phyloP scores from a whole-genome alignment of 2,329 filamentous ascomycete species.

The Exophiala sp. region DNA sequence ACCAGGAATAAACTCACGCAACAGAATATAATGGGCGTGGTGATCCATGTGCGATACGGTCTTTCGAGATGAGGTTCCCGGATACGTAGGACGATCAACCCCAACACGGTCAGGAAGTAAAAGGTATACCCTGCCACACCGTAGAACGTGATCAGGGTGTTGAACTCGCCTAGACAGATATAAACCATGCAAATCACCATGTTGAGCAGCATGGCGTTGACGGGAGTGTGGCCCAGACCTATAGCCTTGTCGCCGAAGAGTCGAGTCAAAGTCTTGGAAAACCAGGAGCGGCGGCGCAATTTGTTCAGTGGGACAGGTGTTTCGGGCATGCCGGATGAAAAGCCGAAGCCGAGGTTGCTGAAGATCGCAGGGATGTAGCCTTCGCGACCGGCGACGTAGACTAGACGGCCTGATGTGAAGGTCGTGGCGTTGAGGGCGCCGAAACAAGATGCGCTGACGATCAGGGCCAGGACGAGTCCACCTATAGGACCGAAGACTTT shows the following conservation, averaged over 20 bases:
- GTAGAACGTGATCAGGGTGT: constrained; percentile 91
- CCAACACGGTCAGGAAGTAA: constrained; percentile 93
- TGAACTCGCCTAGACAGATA: constrained; percentile 82
- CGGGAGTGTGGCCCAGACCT: constrained; percentile 87
- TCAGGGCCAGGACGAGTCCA: constrained; percentile 77
- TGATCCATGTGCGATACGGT: constrained; percentile 95
- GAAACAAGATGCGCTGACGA: constrained; percentile 89
- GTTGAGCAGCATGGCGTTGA: constrained; percentile 86
- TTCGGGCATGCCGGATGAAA: constrained; percentile 22
- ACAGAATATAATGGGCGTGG: constrained; percentile 95
- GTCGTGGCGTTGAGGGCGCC: constrained; percentile 91
- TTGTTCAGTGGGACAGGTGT: constrained; percentile 32
- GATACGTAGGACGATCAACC: constrained; percentile 84
- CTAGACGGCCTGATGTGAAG: constrained; percentile 86
- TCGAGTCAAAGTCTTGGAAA: constrained; percentile 57
- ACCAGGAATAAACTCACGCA: constrained; percentile 93
- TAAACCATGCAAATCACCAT: constrained; percentile 69
- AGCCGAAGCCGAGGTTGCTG: constrained; percentile 71
- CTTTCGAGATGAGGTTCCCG: constrained; percentile 81
- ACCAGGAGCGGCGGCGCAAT: constrained; percentile 50
- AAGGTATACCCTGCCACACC: constrained; percentile 96
- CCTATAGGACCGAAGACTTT: constrained; percentile 85
- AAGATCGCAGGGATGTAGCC: constrained; percentile 85
- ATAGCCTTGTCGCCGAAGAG: constrained; percentile 72
- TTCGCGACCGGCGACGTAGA: constrained; percentile 93